Evolutionary conservation across 371 early-diverging fungal species (phyloP), one percentile per base, ranked within the genome.

Genomic region (Dinochytrium kinnereticum): DNA sequence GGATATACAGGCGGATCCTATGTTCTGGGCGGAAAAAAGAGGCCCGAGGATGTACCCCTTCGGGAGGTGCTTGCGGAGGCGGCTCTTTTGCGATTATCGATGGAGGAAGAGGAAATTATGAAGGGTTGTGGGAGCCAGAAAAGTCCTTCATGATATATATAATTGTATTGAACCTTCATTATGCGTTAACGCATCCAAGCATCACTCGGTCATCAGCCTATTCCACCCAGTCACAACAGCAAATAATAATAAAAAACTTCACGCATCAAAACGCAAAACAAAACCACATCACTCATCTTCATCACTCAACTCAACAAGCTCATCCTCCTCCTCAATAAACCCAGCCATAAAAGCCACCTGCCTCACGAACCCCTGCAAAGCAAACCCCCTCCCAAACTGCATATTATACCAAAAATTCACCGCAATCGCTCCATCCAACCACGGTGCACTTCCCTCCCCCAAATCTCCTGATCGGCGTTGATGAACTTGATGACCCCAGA

Each of bases 331-430:
- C 24, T 67, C 68, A 21, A 67, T 67, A 7, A 67, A 2, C 49
- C 68, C 68, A 15, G 17, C 68, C 15, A 34, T 7, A n/a, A n/a
- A 34, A 49, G 44, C 50, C 2, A 36, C 40, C 2, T 49, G 10
- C 28, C 40, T 5, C 34, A 30, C 36, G 30, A 70, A 68, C 24
- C 64, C n/a, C 0, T n/a, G 26, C 1, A 15, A 28, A 15, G 51
- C 59, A 24, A 68, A 81, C 53, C 17, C 71, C 69, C 28, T 69
- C 59, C 69, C 84, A 76, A 88, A 91, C 5, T 88, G 86, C 89
- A 92, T 90, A 75, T 91, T 90, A 73, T 91, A 93, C 93, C 93
- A 93, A 73, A 88, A 91, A 74, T 93, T 93, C 26, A 93, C 89
- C 0, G 93, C 93, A 73, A 93, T 89, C n/a, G 89, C 89, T 13